Conservation (phyloP, 495 filamentous ascomycete species). For the Letharia columbiana region DNA sequence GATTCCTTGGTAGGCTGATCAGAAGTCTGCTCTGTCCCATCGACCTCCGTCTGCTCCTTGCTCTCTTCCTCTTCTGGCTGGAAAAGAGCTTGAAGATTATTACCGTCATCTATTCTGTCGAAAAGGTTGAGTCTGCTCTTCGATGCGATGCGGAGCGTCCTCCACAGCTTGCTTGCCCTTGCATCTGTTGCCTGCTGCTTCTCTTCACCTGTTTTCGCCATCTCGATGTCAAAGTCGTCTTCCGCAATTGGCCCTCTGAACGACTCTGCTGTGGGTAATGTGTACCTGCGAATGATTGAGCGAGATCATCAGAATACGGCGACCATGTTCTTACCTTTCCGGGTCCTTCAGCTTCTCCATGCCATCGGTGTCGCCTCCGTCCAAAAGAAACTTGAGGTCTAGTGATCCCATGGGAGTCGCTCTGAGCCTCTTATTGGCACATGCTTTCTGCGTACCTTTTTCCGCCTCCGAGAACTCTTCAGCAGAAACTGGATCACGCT, state of each 20-base stretch:
- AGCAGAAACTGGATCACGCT: constrained; percentile 58
- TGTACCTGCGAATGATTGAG: constrained; percentile 31
- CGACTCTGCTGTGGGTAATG: constrained; percentile 46
- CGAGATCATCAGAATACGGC: background rate
- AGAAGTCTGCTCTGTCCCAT: constrained; percentile 13
- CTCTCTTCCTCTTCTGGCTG: constrained; percentile 32
- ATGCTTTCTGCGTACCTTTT: constrained; percentile 51
- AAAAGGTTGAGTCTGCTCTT: constrained; percentile 64
- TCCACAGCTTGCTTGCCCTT: constrained; percentile 83
- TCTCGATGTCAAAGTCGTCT: constrained; percentile 75
- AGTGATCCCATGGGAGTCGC: constrained; percentile 60
- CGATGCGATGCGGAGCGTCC: constrained; percentile 68
- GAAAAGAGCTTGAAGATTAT: constrained; percentile 52
- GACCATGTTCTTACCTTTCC: constrained; percentile 37
- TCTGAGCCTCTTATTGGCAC: constrained; percentile 57
- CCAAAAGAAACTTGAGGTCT: constrained; percentile 67
- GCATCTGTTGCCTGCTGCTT: constrained; percentile 54
- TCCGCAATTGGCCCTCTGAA: constrained; percentile 55
- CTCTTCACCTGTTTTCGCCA: constrained; percentile 61
- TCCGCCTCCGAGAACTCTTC: constrained; percentile 59
- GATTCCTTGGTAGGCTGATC: constrained; percentile 9
- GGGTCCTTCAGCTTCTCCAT: constrained; percentile 51
- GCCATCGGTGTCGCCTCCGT: constrained; percentile 44
- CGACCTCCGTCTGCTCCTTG: constrained; percentile 29
- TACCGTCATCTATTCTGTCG: constrained; percentile 76